Base-by-base conservation (phyloP, 257 asterid genomes). In the Rhazya stricta region DNA sequence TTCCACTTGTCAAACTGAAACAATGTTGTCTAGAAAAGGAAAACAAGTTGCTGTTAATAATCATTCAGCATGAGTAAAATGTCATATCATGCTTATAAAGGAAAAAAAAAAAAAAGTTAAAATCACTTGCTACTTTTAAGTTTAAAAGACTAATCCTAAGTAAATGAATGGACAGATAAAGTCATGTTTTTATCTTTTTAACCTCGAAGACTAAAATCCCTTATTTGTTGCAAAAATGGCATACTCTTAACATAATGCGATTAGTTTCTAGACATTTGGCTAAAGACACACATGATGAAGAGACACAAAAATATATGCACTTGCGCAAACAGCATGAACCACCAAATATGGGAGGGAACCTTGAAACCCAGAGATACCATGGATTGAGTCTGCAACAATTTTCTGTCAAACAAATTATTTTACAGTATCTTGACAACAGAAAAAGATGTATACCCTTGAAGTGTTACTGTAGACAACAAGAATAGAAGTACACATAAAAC, bases 401-500 rank as follows among this genome's bases (percentile, higher is more conserved):
- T 62, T 27, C 60, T 29, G 30, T 69, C 60, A 43, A 46, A 62
- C 16, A 18, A 37, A 32, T 34, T 37, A 62, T 67, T 41, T 41
- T 34, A 41, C 36, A 67, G 53, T 23, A 41, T 41, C 30, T 36
- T 53, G 21, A 39, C 46, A 51, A 37, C 41, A 51, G 19, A 46
- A 63, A 58, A 32, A 27, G 36, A 46, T 66, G 48, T 75, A 23
- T 51, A 34, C 51, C 51, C 23, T n/a, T 72, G 74, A 48, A 70
- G 4, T 61, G 41, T 74, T 60, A 45, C n/a, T 51, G 66, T 34
- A 74, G 23, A 48, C 13, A 46, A 53, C 50, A 32, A 69, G 45
- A 62, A 58, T 37, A 30, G 27, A 69, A 71, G 72, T 34, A 71
- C 73, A 53, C 67, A 42, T 53, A 77, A 16, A 65, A n/a, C 43